Evolutionary conservation across 306 rosid genomes (phyloP).

Genomic region (Leucaena leucocephala): DNA sequence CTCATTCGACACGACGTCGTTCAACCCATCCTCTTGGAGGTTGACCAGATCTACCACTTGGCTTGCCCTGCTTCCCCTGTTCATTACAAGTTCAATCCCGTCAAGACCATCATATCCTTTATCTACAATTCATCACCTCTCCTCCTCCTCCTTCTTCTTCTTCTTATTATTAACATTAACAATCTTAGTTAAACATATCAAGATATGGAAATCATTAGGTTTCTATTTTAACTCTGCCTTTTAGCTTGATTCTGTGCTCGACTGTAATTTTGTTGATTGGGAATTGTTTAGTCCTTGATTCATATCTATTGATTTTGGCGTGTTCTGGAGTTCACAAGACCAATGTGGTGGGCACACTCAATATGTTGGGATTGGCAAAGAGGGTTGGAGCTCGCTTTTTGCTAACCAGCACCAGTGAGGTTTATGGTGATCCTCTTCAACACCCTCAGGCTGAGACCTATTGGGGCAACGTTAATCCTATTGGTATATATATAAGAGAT

Average conservation of each 20-base stretch:
- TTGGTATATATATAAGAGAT: slow-evolving; percentile 47
- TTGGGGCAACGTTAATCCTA: slow-evolving; percentile 98
- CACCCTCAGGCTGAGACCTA: slow-evolving; percentile 91
- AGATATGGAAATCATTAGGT: background rate
- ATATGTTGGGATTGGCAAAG: slow-evolving; percentile 92
- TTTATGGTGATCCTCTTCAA: slow-evolving; percentile 92
- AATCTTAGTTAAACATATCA: background rate
- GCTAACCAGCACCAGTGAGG: slow-evolving; percentile 93
- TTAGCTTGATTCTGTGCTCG: background rate
- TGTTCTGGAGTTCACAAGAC: slow-evolving; percentile 68
- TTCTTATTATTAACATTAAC: background rate
- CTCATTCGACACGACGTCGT: slow-evolving; percentile 94
- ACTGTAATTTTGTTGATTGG: background rate
- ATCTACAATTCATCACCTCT: background rate
- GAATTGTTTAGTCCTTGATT: slow-evolving; percentile 8
- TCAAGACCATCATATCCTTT: slow-evolving; percentile 95
- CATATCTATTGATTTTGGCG: background rate
- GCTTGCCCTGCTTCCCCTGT: slow-evolving; percentile 99
- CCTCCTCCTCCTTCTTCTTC: background rate
- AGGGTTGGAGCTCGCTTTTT: slow-evolving; percentile 83
- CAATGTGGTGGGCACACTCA: slow-evolving; percentile 89
- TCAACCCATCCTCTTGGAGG: slow-evolving; percentile 79
- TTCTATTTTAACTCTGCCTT: background rate
- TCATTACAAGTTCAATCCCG: slow-evolving; percentile 93
- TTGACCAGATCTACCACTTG: slow-evolving; percentile 92